Conservation (phyloP, 169 alveolate genomes). For the Blepharisma undulans region DNA sequence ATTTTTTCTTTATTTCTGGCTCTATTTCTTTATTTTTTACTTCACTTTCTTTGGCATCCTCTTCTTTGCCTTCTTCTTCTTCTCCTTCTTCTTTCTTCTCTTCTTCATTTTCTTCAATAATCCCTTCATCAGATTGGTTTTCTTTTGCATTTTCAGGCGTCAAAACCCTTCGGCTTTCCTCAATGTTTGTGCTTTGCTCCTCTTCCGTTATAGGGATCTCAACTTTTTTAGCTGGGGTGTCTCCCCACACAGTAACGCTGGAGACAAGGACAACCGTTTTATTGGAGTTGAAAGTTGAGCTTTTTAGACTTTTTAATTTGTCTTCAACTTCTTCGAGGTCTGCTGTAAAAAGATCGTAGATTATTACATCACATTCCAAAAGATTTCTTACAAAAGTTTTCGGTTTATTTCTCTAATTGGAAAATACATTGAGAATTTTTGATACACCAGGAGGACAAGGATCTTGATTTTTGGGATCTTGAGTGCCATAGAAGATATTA, state of each 20-base stretch:
- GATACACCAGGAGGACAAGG: background rate
- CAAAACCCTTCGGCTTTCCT: too few relatives aligned
- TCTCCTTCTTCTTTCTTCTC: background rate
- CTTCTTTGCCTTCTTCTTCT: slow-evolving; percentile 47
- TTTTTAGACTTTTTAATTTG: slow-evolving; percentile 50
- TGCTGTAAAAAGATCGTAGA: slow-evolving; percentile 78
- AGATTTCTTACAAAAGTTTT: slow-evolving; percentile 27
- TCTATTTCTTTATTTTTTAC: slow-evolving; percentile 48
- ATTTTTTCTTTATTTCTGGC: slow-evolving; percentile 8
- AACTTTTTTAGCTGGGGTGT: slow-evolving; percentile 59
- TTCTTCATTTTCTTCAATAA: background rate
- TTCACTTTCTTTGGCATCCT: slow-evolving; percentile 44
- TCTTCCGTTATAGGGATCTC: slow-evolving; percentile 17
- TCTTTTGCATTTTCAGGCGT: slow-evolving; percentile 27
- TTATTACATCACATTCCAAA: slow-evolving; percentile 68
- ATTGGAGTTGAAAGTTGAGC: background rate
- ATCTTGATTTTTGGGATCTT: background rate
- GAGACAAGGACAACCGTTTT: slow-evolving; percentile 54
- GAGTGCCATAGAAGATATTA: background rate
- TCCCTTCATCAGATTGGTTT: slow-evolving; percentile 26
- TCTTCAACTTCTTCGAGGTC: slow-evolving; percentile 79
- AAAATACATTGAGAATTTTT: background rate
- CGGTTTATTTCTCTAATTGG: slow-evolving; percentile 30
- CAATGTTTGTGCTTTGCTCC: slow-evolving; percentile 32
- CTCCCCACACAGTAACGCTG: slow-evolving; percentile 69